These are phyloP conservation scores for Cucurbita argyrosperma DNA, from an alignment of 306 rosid genomes.

Conservation along the genomic window DNA sequence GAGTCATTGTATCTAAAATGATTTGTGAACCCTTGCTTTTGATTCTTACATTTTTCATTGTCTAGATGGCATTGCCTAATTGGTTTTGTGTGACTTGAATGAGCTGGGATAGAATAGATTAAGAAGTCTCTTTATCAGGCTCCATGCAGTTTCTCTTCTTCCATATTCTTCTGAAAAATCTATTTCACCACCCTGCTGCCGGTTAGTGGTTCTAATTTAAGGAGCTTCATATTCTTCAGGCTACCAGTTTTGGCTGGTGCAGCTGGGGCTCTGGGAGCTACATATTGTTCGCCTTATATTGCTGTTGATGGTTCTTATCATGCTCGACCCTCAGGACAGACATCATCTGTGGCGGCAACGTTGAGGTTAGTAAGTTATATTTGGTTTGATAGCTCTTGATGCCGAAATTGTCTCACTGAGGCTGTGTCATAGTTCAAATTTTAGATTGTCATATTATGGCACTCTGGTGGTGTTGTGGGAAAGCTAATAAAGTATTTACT, in stretches of 20 bases:
- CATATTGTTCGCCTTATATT: constrained; percentile 74
- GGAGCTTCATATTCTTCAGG: constrained; percentile 22
- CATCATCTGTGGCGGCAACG: constrained; percentile 37
- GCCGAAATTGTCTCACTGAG: background rate
- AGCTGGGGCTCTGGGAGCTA: constrained; percentile 77
- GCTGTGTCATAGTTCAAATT: background rate
- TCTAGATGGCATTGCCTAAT: background rate
- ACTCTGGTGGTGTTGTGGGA: background rate
- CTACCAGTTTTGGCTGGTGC: constrained; percentile 91
- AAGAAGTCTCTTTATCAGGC: background rate
- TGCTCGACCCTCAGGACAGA: constrained; percentile 63
- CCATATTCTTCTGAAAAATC: background rate
- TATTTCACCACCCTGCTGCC: background rate
- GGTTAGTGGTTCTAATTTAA: background rate
- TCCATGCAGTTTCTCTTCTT: background rate
- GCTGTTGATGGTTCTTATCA: constrained; percentile 68
- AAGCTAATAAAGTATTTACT: background rate
- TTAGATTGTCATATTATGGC: background rate
- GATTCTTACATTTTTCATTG: background rate
- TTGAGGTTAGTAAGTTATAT: constrained; percentile 31
- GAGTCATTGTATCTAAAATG: background rate
- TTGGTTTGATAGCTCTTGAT: background rate
- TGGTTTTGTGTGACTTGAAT: background rate
- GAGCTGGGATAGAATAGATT: background rate
- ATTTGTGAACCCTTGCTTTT: background rate